Evolutionary conservation across 169 alveolate genomes (phyloP), one percentile per base, ranked within the genome.

Genomic region (Perkinsus marinus): DNA sequence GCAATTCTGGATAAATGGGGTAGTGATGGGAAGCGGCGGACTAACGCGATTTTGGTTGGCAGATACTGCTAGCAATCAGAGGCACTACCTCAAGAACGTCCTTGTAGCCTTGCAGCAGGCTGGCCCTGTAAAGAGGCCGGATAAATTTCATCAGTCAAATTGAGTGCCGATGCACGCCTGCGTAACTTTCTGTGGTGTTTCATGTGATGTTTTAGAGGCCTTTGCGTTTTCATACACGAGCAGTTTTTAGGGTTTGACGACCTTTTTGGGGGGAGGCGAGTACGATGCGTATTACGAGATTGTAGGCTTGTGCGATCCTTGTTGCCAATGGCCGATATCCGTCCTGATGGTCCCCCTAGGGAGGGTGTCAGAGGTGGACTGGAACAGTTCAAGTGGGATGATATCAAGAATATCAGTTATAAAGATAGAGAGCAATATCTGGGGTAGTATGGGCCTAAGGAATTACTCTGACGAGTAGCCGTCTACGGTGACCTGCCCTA

Each of bases 381-480:
- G 93, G 93, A 92, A 91, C 93, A 90, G 90, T 92, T 92, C 92
- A n/a, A 39, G 39, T 92, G 93, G 93, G 93, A 91, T n/a, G 43
- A 39, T 26, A 89, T 92, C 90, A 92, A 92, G 90, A 43, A 68
- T 36, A 93, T 91, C 10, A 68, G 39, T 16, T 91, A 36, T 30
- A 91, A 43, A 37, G 93, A 92, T 19, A 36, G 93, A 16, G 93
- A 92, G 68, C 91, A 93, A 17, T 92, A 92, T 43, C 91, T 92
- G 34, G 93, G 93, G n/a, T 36, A 26, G 68, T 41, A 36, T 2
- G 79, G 79, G 79, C 36, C 22, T 57, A n/a, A n/a, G n/a, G n/a
- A n/a, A n/a, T n/a, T n/a, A n/a, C n/a, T n/a, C n/a, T n/a, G n/a
- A n/a, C n/a, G n/a, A n/a, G n/a, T n/a, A n/a, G n/a, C n/a, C n/a